Conservation (phyloP, 805 yeast species). For the Pichia cephalocereana region DNA sequence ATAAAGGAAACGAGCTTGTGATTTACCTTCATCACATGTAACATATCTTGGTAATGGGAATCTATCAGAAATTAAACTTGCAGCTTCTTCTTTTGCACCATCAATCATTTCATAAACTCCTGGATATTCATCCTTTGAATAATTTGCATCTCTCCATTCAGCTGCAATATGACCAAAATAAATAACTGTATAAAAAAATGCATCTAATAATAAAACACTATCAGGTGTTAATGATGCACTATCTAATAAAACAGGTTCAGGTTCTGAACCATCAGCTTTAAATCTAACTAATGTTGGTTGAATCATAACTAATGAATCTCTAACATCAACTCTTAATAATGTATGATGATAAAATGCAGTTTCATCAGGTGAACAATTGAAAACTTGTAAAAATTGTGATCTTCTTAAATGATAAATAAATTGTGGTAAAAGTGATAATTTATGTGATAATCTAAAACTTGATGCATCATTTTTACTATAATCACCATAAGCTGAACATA, state of each 20-base stretch:
- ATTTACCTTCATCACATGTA: slow-evolving; percentile 96
- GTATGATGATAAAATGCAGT: slow-evolving; percentile 95
- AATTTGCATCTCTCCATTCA: slow-evolving; percentile 92
- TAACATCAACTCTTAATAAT: slow-evolving; percentile 82
- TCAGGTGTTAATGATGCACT: slow-evolving; percentile 88
- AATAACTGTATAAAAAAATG: slow-evolving; percentile 92
- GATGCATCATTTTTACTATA: slow-evolving; percentile 78
- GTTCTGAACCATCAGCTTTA: slow-evolving; percentile 68
- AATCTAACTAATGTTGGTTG: slow-evolving; percentile 93
- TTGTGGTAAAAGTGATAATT: slow-evolving; percentile 86
- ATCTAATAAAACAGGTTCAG: slow-evolving; percentile 87
- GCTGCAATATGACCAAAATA: slow-evolving; percentile 94
- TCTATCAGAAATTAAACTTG: slow-evolving; percentile 81
- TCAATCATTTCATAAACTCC: slow-evolving; percentile 81
- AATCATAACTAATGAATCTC: slow-evolving; percentile 90
- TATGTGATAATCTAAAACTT: slow-evolving; percentile 75
- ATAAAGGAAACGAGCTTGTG: slow-evolving; percentile 94
- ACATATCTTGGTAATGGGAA: slow-evolving; percentile 97
- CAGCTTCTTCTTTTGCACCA: slow-evolving; percentile 88
- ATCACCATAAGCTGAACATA: slow-evolving; percentile 91
- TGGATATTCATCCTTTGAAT: slow-evolving; percentile 86
- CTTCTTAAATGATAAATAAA: slow-evolving; percentile 93
- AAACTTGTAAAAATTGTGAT: slow-evolving; percentile 90
- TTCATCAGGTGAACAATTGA: slow-evolving; percentile 98
- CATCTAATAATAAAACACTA: slow-evolving; percentile 78